Base-by-base conservation (phyloP, 345 rosid species). In the Syzygium oleosum region DNA sequence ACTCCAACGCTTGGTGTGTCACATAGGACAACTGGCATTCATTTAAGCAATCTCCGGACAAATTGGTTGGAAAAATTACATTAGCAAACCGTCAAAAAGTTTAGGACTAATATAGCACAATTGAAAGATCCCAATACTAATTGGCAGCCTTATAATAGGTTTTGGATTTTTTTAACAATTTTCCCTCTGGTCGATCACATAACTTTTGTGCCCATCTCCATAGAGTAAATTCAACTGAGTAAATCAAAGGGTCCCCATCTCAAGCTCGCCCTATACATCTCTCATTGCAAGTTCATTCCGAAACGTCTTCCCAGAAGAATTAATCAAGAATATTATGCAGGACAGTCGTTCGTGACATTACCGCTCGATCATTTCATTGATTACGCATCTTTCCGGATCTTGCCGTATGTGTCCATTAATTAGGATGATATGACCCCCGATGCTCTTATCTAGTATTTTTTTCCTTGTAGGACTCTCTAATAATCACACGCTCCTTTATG, bases 1-100 rank as follows among this genome's bases (percentile, higher is more conserved):
- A 23, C 27, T 4, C 10, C 23, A 23, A 27, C 9, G 25, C 5
- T 1, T 0, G 10, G 10, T 23, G 1, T 56, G 12, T 12, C 61
- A 56, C n/a, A 10, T 56, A 56, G 61, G 13, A 56, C 4, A 23
- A 0, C 1, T 10, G 4, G 5, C 61, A 23, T 22, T 22, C 12
- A 56, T 0, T 1, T 9, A 0, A 56, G 12, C n/a, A 56, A 56
- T 56, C 61, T 56, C 12, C 0, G 1, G 29, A 58, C 29, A 58
- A 25, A 58, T 58, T 58, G n/a, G 13, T 29, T 27, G 6, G 25
- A 58, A 56, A 21, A 25, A 23, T 0, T 23, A 58, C 1, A 58
- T 58, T 58, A 1, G 3, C 63, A 58, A 58, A 58, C 11, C 3
- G 1, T 58, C 11, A 10, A 25, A 58, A 58, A 9, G 11, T 10